Base-by-base conservation (phyloP, 129 eudicot species). In the Escallonia herrerae region DNA sequence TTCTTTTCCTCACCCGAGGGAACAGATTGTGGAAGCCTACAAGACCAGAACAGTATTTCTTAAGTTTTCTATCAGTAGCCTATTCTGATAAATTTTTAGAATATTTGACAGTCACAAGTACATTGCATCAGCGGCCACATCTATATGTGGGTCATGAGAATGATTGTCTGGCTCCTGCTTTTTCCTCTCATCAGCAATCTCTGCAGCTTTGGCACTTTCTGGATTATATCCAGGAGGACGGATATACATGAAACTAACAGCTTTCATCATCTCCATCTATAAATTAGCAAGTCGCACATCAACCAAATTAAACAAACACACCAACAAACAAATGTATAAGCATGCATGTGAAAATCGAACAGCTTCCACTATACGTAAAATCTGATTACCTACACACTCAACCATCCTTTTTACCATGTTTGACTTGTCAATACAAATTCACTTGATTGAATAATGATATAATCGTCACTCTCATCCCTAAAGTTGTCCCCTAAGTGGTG, bases 141-240 rank as follows among this genome's bases (percentile, higher is more conserved):
- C 84, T 8, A 57, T 63, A 62, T 76, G 77, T 70, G 78, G 75
- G 53, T 83, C 85, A 54, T 68, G 78, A 66, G 83, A 74, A 15
- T 78, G 60, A 46, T 56, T 50, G 15, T 6, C 45, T 51, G 50
- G 71, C 46, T 77, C 90, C 73, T 74, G 69, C 40, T 77, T 61
- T 72, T 70, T 94, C 64, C 62, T 55, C 80, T 89, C 89, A 13
- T 77, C 95, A 3, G 95, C 90, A 76, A 84, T 37, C 74, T 94
- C 97, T 38, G 99, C 99, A 73, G 97, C 97, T 80, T 94, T 94
- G 8, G 99, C 99, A 69, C 99, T 94, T 74, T 94, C 99, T 8
- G 99, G 71, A 74, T 94, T 79, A 72, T 86, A 94, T 46, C 97
- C 97, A 40, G 97, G 97, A 5, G 97, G 97, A 7, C 95, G 84